Conservation (phyloP, 2,329 filamentous ascomycete species). For the Epichloe hybrida region DNA sequence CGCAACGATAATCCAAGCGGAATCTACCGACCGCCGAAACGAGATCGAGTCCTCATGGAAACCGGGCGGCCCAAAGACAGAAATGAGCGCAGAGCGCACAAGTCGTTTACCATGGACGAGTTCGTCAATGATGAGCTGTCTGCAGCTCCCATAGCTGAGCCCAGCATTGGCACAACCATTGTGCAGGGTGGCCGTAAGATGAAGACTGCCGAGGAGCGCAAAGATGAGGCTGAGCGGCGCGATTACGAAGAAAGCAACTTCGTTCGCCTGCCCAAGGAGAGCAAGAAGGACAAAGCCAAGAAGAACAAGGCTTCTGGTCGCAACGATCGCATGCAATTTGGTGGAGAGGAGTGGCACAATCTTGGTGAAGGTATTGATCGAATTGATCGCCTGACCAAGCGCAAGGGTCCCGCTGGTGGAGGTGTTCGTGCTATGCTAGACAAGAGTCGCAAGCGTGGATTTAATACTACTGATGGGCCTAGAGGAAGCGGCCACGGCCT, state of each 20-base stretch:
- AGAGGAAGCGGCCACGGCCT: conserved; percentile 45
- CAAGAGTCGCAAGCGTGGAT: conserved; percentile 71
- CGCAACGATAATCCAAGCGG: conserved; percentile 39
- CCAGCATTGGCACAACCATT: conserved; percentile 87
- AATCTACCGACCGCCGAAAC: conserved; percentile 78
- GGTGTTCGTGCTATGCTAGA: conserved; percentile 54
- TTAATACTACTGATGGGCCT: conserved; percentile 55
- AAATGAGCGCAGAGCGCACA: conserved; percentile 46
- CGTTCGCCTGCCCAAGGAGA: conserved; percentile 68
- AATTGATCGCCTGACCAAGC: conserved; percentile 69
- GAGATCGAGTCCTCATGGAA: conserved; percentile 77
- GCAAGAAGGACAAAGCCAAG: conserved; percentile 73
- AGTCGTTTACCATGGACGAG: conserved; percentile 81
- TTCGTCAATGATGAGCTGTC: conserved; percentile 81
- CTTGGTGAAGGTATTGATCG: conserved; percentile 76
- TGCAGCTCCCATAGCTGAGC: conserved; percentile 65
- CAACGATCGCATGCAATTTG: conserved; percentile 51
- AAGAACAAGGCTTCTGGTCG: conserved; percentile 38
- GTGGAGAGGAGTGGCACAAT: conserved; percentile 86
- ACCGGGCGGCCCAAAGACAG: conserved; percentile 48
- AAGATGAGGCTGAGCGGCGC: conserved; percentile 62
- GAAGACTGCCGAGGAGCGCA: conserved; percentile 64
- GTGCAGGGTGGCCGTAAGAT: conserved; percentile 62
- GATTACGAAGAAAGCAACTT: conserved; percentile 92
- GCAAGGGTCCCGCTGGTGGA: conserved; percentile 42